A percentile compares a stretch with the other conserved stretches of the same genome.
These are phyloP conservation scores for Cercospora sojina DNA, from an alignment of 2,329 filamentous ascomycete genomes.

Conservation along the genomic window DNA sequence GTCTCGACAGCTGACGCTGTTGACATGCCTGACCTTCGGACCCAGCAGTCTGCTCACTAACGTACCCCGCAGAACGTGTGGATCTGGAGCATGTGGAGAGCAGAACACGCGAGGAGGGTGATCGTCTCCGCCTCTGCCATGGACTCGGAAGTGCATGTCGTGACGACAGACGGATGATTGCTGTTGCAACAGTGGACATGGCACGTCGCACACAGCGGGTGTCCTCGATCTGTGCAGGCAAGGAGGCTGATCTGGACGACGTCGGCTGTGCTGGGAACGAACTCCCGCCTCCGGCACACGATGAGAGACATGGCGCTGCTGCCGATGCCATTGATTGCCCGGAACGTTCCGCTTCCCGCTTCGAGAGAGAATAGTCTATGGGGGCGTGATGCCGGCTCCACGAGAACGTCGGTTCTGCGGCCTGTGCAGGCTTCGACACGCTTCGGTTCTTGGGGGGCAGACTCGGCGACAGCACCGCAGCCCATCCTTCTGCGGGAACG, in stretches of 20 bases:
- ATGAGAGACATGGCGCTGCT: neutral
- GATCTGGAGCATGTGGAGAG: neutral
- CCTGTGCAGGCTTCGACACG: neutral
- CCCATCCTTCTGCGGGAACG: neutral
- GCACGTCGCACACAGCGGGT: neutral
- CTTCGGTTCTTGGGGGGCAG: neutral
- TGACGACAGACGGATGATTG: neutral
- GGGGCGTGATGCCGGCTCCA: neutral
- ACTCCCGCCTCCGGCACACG: neutral
- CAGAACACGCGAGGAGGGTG: neutral
- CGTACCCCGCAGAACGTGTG: neutral
- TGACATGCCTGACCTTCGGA: slow-evolving; percentile 4
- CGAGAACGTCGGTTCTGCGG: neutral
- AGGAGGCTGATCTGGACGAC: neutral
- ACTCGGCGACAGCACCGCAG: neutral
- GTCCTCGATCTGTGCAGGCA: neutral
- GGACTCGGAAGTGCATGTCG: neutral
- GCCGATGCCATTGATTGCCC: neutral
- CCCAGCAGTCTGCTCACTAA: slow-evolving; percentile 1
- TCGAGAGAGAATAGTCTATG: neutral
- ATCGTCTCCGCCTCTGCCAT: neutral
- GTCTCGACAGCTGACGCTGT: neutral
- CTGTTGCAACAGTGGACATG: neutral
- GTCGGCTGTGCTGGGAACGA: neutral
- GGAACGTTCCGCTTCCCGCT: neutral